A percentile compares a stretch with the other conserved stretches of the same genome.
phyloP scores from a whole-genome alignment of 495 filamentous ascomycete species.

The Bombardia bombarda region DNA sequence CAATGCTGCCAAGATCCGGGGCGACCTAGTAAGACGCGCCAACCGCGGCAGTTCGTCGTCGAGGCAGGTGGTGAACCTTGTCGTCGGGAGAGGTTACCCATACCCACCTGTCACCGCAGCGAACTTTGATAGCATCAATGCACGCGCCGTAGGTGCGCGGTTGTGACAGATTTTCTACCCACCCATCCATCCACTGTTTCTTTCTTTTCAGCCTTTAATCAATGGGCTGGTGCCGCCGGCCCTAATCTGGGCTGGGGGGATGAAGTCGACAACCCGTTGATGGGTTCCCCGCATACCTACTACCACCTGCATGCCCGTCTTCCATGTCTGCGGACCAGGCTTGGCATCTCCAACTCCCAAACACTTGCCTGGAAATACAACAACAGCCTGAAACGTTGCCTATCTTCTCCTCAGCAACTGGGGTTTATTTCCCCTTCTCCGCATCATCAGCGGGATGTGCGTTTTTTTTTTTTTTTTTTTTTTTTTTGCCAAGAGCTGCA shows the following conservation, averaged over 20 bases:
- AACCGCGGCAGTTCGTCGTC: not conserved
- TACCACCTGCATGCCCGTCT: too few relatives aligned
- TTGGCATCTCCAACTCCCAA: too few relatives aligned
- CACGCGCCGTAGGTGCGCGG: not conserved
- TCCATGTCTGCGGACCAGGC: too few relatives aligned
- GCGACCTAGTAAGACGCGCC: not conserved
- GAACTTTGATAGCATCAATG: not conserved
- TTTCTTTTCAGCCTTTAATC: not conserved
- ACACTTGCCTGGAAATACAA: not conserved
- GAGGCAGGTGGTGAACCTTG: not conserved
- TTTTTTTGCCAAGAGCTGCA: too few relatives aligned
- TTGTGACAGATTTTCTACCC: too few relatives aligned
- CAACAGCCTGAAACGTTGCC: not conserved
- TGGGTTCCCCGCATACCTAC: too few relatives aligned
- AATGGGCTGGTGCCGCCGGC: too few relatives aligned
- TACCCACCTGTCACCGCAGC: not conserved
- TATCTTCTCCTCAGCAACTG: not conserved
- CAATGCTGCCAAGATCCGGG: slow-evolving; percentile 2
- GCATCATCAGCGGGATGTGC: not conserved
- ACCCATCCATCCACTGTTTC: not conserved
- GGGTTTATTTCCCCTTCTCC: not conserved
- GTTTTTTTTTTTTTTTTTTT: not conserved
- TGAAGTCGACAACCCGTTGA: too few relatives aligned
- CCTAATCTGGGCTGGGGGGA: too few relatives aligned
- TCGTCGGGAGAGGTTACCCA: slow-evolving; percentile 2